These are phyloP conservation scores for Tricholomella constricta DNA, from an alignment of 768 basidiomycete genomes.

Conservation along the genomic window DNA sequence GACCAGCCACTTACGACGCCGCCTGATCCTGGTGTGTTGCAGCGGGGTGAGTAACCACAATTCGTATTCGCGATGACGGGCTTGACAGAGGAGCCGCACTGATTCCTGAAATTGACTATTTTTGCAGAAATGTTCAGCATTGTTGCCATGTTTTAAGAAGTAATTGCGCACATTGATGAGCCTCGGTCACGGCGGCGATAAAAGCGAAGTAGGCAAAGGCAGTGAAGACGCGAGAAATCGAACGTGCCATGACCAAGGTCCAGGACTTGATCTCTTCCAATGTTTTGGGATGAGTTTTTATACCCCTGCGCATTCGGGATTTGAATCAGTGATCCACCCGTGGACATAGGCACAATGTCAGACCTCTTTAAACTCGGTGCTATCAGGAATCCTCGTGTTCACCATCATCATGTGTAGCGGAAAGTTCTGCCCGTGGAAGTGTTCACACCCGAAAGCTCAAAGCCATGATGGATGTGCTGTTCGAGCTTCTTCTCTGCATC, in stretches of 20 bases:
- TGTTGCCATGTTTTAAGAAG: too few species aligned
- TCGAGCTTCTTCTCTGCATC: too few species aligned
- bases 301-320: background rate
- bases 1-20: conserved; percentile 25
- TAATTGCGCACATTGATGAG: conserved; percentile 19
- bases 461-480: too few species aligned
- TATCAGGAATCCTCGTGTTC: too few species aligned
- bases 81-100: conserved; percentile 30
- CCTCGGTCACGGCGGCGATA: conserved; percentile 5
- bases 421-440: too few species aligned
- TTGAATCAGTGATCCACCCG: too few species aligned
- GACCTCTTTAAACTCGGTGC: too few species aligned
- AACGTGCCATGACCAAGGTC: background rate
- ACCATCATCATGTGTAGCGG: too few species aligned
- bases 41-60: conserved; percentile 44
- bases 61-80: conserved; percentile 40
- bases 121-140: background rate
- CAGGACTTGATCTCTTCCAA: background rate
- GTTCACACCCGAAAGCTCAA: too few species aligned
- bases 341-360: too few species aligned
- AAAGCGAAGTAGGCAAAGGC: conserved; percentile 9
- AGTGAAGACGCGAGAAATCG: background rate
- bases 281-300: background rate
- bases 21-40: conserved; percentile 35
- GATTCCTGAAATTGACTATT: conserved; percentile 37